Conservation (phyloP, 495 filamentous ascomycete species). For the Mytilinidion resinicola region DNA sequence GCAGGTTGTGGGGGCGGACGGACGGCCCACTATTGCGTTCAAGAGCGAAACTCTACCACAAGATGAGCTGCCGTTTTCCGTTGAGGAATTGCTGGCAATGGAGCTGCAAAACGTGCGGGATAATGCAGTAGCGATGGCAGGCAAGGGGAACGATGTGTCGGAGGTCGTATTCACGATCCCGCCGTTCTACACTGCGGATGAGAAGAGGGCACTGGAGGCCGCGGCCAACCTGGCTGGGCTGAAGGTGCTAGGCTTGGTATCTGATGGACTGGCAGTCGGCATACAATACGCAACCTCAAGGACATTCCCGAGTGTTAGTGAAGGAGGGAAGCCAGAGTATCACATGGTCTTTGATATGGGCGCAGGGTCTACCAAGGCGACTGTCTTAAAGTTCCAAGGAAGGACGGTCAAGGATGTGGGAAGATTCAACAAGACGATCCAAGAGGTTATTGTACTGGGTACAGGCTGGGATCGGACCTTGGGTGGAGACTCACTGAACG, state of each 20-base stretch:
- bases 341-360: slow-evolving; percentile 98
- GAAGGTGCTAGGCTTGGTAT: slow-evolving; percentile 75
- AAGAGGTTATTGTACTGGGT: slow-evolving; percentile 84
- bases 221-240: slow-evolving; percentile 84
- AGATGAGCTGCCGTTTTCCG: slow-evolving; percentile 64
- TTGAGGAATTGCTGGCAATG: slow-evolving; percentile 96
- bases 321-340: slow-evolving; percentile 82
- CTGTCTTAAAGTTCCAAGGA: slow-evolving; percentile 82
- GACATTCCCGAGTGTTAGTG: slow-evolving; percentile 75
- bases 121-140: slow-evolving; percentile 81
- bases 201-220: slow-evolving; percentile 74
- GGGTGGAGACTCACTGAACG: slow-evolving; percentile 85
- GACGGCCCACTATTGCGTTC: slow-evolving; percentile 67
- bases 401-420: slow-evolving; percentile 86
- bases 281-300: slow-evolving; percentile 90
- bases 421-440: slow-evolving; percentile 91
- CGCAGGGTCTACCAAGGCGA: slow-evolving; percentile 94
- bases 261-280: slow-evolving; percentile 87
- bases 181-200: slow-evolving; percentile 82
- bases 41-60: slow-evolving; percentile 64
- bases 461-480: slow-evolving; percentile 83
- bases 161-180: slow-evolving; percentile 88
- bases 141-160: slow-evolving; percentile 63
- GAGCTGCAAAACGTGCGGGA: slow-evolving; percentile 79
- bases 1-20: slow-evolving; percentile 47